These are phyloP conservation scores for Epichloe typhina DNA, from an alignment of 2,329 filamentous ascomycete genomes.

Conservation along the genomic window DNA sequence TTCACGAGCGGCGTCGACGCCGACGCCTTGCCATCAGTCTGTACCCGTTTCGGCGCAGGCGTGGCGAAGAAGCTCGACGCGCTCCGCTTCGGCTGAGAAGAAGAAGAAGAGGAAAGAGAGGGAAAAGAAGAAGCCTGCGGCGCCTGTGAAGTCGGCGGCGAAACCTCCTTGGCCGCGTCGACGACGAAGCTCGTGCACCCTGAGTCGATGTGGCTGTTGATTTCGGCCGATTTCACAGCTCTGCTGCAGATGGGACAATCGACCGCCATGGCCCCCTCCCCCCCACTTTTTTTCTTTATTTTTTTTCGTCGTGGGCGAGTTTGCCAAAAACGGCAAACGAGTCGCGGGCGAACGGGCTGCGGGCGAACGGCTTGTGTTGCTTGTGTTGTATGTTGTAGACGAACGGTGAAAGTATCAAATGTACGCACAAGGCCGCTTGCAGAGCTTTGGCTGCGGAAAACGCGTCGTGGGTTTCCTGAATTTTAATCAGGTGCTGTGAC, in stretches of 20 bases:
- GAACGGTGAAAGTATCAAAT: too few relatives aligned
- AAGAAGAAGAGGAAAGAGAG: neutral
- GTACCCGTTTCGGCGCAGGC: constrained; percentile 41
- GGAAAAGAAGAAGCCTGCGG: too few relatives aligned
- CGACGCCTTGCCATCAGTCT: constrained; percentile 16
- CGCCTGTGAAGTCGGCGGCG: constrained; percentile 15
- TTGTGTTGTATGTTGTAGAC: too few relatives aligned
- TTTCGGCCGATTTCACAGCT: constrained; percentile 55
- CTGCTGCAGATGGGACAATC: constrained; percentile 74
- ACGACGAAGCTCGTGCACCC: constrained; percentile 57
- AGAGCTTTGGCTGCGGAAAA: too few relatives aligned
- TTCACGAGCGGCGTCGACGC: constrained; percentile 19
- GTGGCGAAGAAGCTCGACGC: constrained; percentile 50
- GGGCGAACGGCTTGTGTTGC: too few relatives aligned
- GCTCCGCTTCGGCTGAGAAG: constrained; percentile 36
- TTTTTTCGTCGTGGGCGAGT: neutral
- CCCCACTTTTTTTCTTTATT: neutral
- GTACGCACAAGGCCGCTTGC: too few relatives aligned
- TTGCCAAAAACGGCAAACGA: too few relatives aligned
- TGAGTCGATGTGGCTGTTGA: constrained; percentile 87
- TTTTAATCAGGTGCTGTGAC: too few relatives aligned
- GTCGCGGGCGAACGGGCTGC: too few relatives aligned
- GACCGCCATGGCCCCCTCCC: constrained; percentile 31
- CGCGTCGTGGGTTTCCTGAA: too few relatives aligned
- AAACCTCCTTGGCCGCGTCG: constrained; percentile 25